Base-by-base conservation (phyloP, 257 asterid genomes). In the Ligustrum vulgare region DNA sequence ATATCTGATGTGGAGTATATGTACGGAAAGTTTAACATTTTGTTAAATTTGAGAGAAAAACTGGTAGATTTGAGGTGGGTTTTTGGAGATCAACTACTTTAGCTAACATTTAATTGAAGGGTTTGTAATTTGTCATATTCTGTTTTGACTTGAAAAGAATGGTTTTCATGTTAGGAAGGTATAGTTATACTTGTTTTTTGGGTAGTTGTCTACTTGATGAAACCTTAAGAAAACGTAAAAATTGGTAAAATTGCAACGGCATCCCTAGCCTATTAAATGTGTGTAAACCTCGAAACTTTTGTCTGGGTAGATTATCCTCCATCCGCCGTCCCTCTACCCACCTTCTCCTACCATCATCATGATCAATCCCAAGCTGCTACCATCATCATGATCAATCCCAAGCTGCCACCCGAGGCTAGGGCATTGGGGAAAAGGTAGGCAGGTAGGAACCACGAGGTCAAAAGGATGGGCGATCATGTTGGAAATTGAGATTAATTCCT, bases 41-140 rank as follows among this genome's bases (percentile, higher is more conserved):
- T 73, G 1, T 47, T 16, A 16, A 65, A 47, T 75, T 84, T 72
- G 83, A 71, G 78, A 80, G 58, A 76, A 1, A 39, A 7, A 41
- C 23, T n/a, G 87, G 96, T 87, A 65, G 89, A 67, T 87, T 71
- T 77, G 82, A 83, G 69, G 71, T 31, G 67, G 75, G 72, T 32
- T 31, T 75, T 20, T 82, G 95, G 88, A 89, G 97, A 60, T 92
- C 86, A 92, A 85, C 97, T 3, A 82, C 91, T 82, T 79, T 81
- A 74, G 84, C 94, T 67, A 81, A 73, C 75, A 4, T 78, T 72
- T 41, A 20, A 70, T 25, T 23, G 36, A 16, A 20, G 60, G 36
- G 31, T 67, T 37, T 5, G 67, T 49, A 32, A 13, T 78, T 77
- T 68, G 35, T 78, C 73, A 72, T 72, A 77, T 64, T 37, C 49